Base-by-base conservation (phyloP, 352 stramenopile genomes). In the Phytophthora syringae region DNA sequence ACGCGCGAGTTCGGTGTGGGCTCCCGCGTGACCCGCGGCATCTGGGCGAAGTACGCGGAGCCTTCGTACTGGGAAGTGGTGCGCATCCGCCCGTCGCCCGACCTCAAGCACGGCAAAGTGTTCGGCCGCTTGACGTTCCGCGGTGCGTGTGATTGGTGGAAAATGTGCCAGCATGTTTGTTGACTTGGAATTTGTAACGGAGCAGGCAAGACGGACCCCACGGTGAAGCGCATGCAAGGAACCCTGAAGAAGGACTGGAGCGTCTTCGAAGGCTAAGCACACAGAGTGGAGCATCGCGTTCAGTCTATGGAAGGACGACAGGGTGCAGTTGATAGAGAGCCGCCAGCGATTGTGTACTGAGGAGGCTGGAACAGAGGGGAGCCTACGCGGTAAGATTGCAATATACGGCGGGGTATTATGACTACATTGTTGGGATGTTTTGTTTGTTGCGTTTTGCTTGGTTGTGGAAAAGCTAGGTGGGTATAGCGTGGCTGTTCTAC, bases 71-170 rank as follows among this genome's bases (percentile, higher is more conserved):
- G 86, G 79, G 86, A 95, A 70, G 80, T 95, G 62, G 91, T 88
- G 70, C 84, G 86, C 62, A 75, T 95, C 30, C 78, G 70, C 30
- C 86, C 86, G 32, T 87, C 86, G 45, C 59, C 55, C 1, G 86
- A 95, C 69, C 82, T 95, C 58, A 92, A 90, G 76, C 86, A 95
- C 74, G 86, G 86, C 77, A 95, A 95, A 76, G 83, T 86, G 30
- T 95, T 83, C 69, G 86, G 86, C 68, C 67, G 71, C 57, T 85
- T 93, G 64, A 93, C 84, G 10, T 95, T 93, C 70, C 86, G 86
- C 36, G 86, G 84, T 92, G 65, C 64, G 80, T 86, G 63, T 25
- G 18, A 52, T 11, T 50, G 22, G 22, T 32, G 1, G 15, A 6
- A 60, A 30, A 36, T 59, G 0, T 40, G 6, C 5, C 7, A 25